Evolutionary conservation across 306 rosid species (phyloP).

Genomic region (Bauhinia variegata): DNA sequence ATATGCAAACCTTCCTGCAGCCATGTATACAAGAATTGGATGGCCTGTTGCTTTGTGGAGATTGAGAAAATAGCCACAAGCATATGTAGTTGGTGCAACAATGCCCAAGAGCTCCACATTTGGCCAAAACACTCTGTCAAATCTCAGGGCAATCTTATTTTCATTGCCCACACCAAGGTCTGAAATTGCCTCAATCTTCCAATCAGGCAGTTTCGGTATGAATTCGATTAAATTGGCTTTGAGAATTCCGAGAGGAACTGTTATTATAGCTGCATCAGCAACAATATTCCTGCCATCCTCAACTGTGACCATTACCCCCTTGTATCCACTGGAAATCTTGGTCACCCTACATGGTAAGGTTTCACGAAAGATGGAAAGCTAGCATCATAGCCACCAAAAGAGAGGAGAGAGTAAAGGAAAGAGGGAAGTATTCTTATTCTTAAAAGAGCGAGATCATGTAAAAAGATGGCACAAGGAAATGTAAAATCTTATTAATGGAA

Average conservation of each 20-base stretch:
- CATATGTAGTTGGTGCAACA: conserved; percentile 68
- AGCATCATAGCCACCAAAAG: neutral
- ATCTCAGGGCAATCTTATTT: conserved; percentile 70
- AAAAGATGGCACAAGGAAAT: too few species aligned
- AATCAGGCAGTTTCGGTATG: conserved; percentile 66
- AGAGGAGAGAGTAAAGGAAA: neutral
- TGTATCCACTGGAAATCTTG: conserved; percentile 55
- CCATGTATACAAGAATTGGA: conserved; percentile 79
- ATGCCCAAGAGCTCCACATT: conserved; percentile 68
- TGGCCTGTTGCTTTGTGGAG: conserved; percentile 81
- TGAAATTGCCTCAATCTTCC: conserved; percentile 71
- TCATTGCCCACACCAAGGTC: conserved; percentile 85
- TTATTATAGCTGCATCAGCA: conserved; percentile 56
- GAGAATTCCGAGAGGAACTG: conserved; percentile 72
- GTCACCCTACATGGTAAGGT: conserved; percentile 46
- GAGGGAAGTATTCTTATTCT: neutral
- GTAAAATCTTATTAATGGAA: too few species aligned
- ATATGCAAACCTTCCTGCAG: conserved; percentile 75
- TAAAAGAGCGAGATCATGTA: neutral
- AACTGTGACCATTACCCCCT: conserved; percentile 63
- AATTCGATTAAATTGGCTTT: conserved; percentile 74
- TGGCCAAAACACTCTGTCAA: conserved; percentile 73
- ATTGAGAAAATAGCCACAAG: conserved; percentile 79
- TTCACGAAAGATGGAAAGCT: conserved; percentile 33
- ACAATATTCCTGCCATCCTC: conserved; percentile 62